phyloP scores from a whole-genome alignment of 2,329 filamentous ascomycete genomes.

The Akanthomyces muscarius region DNA sequence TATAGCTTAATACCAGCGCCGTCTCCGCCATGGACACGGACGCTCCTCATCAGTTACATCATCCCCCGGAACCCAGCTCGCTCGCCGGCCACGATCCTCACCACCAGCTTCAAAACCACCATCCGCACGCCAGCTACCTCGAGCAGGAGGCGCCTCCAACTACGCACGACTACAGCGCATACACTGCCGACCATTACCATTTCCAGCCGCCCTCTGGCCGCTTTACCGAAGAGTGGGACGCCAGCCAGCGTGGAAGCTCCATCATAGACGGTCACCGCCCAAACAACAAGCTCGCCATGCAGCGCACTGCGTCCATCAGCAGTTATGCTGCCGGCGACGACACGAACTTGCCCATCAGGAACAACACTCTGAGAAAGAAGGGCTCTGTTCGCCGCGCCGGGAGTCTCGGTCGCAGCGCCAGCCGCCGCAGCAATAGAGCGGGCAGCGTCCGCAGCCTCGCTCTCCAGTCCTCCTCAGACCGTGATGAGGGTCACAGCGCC shows the following conservation, averaged over 20 bases:
- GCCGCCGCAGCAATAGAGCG: constrained; percentile 75
- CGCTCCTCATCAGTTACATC: constrained; percentile 15
- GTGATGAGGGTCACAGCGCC: constrained; percentile 71
- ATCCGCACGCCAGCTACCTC: constrained; percentile 5
- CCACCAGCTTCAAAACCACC: constrained; percentile 9
- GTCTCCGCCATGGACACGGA: constrained; percentile 12
- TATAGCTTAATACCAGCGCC: constrained; percentile 6
- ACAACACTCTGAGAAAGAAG: constrained; percentile 86
- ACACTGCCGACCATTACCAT: background rate
- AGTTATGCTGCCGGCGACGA: constrained; percentile 49
- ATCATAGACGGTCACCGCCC: constrained; percentile 48
- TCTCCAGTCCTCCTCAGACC: constrained; percentile 64
- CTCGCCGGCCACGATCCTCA: background rate
- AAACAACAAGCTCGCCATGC: constrained; percentile 36
- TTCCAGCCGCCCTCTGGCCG: constrained; percentile 36
- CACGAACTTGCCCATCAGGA: constrained; percentile 40
- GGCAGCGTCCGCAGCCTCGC: constrained; percentile 81
- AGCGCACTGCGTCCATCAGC: constrained; percentile 59
- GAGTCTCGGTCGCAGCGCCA: constrained; percentile 75
- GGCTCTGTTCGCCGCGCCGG: constrained; percentile 67
- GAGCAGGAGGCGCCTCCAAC: background rate
- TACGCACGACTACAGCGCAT: background rate
- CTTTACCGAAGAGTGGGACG: constrained; percentile 70
- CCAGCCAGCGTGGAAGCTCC: constrained; percentile 62
- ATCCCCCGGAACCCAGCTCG: background rate